A percentile compares a stretch with the other conserved stretches of the same genome.
These are phyloP conservation scores for Pisolithus albus DNA, from an alignment of 768 basidiomycete genomes.

Conservation along the genomic window DNA sequence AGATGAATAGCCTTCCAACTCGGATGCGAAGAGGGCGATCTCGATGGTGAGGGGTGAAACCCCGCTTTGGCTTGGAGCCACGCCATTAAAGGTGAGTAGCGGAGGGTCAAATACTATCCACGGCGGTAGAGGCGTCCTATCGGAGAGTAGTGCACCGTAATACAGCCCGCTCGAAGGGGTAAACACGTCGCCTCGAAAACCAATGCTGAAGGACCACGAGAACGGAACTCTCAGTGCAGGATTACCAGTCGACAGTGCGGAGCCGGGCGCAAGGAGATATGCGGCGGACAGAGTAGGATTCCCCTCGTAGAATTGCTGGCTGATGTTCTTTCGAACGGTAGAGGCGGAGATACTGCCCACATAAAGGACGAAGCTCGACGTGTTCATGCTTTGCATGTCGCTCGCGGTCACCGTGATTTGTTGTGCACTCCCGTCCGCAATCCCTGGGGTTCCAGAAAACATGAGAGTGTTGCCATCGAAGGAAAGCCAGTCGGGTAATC, in stretches of 20 bases:
- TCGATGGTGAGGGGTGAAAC: conserved; percentile 37
- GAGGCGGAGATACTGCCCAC: conserved; percentile 52
- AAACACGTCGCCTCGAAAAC: conserved; percentile 65
- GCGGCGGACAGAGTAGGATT: conserved; percentile 73
- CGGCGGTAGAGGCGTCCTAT: conserved; percentile 64
- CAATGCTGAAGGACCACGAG: conserved; percentile 86
- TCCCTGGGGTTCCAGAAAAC: conserved; percentile 63
- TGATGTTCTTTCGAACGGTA: conserved; percentile 44
- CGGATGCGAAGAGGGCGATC: conserved; percentile 62
- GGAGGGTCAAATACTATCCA: conserved; percentile 71
- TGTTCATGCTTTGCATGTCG: conserved; percentile 44
- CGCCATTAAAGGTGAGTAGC: conserved; percentile 71
- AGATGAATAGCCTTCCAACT: conserved; percentile 66
- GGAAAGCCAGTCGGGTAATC: conserved; percentile 68
- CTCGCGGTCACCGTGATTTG: conserved; percentile 58
- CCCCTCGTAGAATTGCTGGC: conserved; percentile 50
- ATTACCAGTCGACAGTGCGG: conserved; percentile 44
- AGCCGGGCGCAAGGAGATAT: conserved; percentile 53
- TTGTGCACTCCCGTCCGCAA: conserved; percentile 55
- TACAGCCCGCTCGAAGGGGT: conserved; percentile 39
- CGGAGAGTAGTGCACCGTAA: conserved; percentile 57
- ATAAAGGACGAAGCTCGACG: conserved; percentile 49
- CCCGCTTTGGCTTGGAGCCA: conserved; percentile 48
- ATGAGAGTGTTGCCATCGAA: conserved; percentile 58
- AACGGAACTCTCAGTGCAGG: conserved; percentile 70